phyloP scores from a whole-genome alignment of 2,329 filamentous ascomycete species.

The Aspergillus ustus region DNA sequence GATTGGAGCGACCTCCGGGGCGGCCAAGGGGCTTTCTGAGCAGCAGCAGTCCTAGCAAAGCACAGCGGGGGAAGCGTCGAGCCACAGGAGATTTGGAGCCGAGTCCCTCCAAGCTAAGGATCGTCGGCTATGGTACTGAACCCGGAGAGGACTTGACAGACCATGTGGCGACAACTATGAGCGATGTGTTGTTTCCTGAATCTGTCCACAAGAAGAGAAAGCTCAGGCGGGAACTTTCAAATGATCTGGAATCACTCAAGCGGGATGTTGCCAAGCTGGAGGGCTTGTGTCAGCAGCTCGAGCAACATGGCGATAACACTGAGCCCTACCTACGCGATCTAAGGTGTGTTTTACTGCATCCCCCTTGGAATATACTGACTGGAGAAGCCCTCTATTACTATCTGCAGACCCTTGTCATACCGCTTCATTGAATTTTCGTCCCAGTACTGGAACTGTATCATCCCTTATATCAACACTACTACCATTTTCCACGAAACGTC shows the following conservation, averaged over 20 bases:
- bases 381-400: constrained; percentile 36
- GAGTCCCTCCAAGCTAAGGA: constrained; percentile 38
- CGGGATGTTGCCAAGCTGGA: constrained; percentile 62
- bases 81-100: constrained; percentile 28
- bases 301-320: constrained; percentile 35
- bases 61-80: constrained; percentile 32
- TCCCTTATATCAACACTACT: constrained; percentile 45
- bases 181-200: constrained; percentile 27
- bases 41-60: constrained; percentile 45
- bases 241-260: constrained; percentile 62
- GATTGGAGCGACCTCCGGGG: constrained; percentile 40
- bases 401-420: constrained; percentile 33
- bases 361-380: constrained; percentile 23
- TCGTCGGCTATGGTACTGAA: constrained; percentile 23
- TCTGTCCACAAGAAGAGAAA: constrained; percentile 53
- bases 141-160: constrained; percentile 14
- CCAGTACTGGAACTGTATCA: constrained; percentile 36
- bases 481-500: constrained; percentile 42
- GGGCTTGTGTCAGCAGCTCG: constrained; percentile 63
- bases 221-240: constrained; percentile 57
- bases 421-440: constrained; percentile 24
- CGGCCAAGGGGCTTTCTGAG: constrained; percentile 38
- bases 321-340: constrained; percentile 39
- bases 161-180: constrained; percentile 6
- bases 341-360: constrained; percentile 32